Evolutionary conservation across 2,329 filamentous ascomycete species (phyloP).

Genomic region (Aspergillus sp.): DNA sequence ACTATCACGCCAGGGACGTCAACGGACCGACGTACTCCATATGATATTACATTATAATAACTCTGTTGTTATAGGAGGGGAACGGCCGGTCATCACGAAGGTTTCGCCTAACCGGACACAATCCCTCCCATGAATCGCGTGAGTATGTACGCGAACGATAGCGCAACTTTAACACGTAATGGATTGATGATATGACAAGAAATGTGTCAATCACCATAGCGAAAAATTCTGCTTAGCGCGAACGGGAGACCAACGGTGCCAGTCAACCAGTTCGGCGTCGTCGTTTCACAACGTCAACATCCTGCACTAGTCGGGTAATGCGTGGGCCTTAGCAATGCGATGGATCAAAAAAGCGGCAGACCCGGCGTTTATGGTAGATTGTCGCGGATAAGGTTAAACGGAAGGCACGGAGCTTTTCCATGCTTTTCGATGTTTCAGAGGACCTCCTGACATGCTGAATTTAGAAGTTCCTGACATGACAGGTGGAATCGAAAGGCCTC

Average conservation of each 20-base stretch:
- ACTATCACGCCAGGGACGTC: too few relatives aligned
- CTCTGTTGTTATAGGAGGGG: not conserved
- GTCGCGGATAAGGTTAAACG: not conserved
- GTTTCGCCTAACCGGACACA: not conserved
- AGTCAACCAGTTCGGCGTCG: not conserved
- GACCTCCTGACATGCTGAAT: not conserved
- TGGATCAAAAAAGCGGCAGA: not conserved
- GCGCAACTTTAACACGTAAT: not conserved
- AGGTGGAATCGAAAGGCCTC: not conserved
- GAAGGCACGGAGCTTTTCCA: not conserved
- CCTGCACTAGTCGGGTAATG: not conserved
- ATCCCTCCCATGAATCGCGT: not conserved
- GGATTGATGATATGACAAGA: not conserved
- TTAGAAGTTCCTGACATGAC: not conserved
- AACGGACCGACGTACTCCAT: not conserved
- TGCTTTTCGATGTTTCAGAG: not conserved
- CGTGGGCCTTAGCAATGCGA: not conserved
- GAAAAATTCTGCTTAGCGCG: not conserved
- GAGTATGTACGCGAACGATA: not conserved
- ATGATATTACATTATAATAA: not conserved
- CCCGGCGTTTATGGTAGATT: not conserved
- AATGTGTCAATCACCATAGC: not conserved
- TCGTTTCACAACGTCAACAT: not conserved
- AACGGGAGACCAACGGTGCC: not conserved
- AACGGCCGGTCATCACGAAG: not conserved